Evolutionary conservation across 2,329 filamentous ascomycete species (phyloP).

Genomic region (Penicillium sp.): DNA sequence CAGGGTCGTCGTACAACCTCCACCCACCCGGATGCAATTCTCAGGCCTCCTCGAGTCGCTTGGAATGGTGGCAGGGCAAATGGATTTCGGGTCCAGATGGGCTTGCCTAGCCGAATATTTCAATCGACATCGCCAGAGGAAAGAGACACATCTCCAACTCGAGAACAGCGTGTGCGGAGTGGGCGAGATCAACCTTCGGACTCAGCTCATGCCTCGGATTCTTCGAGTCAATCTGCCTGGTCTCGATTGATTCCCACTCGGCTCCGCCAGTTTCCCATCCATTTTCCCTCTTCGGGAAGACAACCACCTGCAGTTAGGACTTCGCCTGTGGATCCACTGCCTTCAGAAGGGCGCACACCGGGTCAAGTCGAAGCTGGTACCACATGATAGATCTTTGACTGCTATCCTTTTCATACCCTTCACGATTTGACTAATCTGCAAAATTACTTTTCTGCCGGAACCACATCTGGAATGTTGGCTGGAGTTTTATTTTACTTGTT

Average conservation of each 20-base stretch:
- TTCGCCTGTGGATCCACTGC: not conserved
- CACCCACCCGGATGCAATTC: slow-evolving; percentile 25
- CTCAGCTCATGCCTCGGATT: not conserved
- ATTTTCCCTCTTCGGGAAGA: not conserved
- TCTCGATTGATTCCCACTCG: slow-evolving; percentile 18
- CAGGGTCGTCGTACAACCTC: slow-evolving; percentile 27
- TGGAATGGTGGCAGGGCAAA: slow-evolving; percentile 34
- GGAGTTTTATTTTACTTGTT: slow-evolving; percentile 15
- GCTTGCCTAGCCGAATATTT: slow-evolving; percentile 39
- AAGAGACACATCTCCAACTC: slow-evolving; percentile 20
- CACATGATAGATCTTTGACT: slow-evolving; percentile 3
- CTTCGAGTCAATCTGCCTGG: slow-evolving; percentile 10
- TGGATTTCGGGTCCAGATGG: slow-evolving; percentile 34
- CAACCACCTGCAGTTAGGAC: not conserved
- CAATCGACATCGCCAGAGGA: slow-evolving; percentile 28
- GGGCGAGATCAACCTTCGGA: not conserved
- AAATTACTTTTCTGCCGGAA: slow-evolving; percentile 6
- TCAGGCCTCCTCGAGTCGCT: slow-evolving; percentile 35
- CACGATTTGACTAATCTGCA: slow-evolving; percentile 2
- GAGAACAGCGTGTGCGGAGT: slow-evolving; percentile 2
- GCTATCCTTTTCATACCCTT: not conserved
- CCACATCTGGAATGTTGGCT: slow-evolving; percentile 28
- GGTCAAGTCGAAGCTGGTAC: slow-evolving; percentile 23
- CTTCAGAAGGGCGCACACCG: slow-evolving; percentile 17
- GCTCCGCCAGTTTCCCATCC: slow-evolving; percentile 10